phyloP scores from a whole-genome alignment of 805 yeast genomes.

The Candida palmyrensis region DNA sequence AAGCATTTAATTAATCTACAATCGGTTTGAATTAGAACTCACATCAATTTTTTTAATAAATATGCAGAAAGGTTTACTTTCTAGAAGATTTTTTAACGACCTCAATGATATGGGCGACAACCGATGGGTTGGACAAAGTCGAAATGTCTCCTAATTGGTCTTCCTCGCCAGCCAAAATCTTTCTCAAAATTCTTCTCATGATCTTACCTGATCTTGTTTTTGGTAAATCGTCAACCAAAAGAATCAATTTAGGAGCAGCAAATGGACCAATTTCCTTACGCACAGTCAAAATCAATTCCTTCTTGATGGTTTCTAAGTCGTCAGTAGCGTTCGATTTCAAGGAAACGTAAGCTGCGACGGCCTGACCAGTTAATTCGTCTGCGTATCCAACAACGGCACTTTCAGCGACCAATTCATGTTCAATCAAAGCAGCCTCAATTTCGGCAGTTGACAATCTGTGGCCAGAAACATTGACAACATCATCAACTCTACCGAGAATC shows the following conservation, averaged over 20 bases:
- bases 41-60: neutral
- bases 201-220: constrained; percentile 98
- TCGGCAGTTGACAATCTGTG: constrained; percentile 98
- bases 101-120: constrained; percentile 70
- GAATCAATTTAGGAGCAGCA: constrained; percentile 90
- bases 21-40: neutral
- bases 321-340: constrained; percentile 48
- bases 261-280: constrained; percentile 90
- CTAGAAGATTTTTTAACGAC: constrained; percentile 43
- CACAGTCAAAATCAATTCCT: constrained; percentile 79
- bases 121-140: constrained; percentile 81
- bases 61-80: neutral
- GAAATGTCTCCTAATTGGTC: constrained; percentile 90
- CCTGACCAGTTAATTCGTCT: constrained; percentile 97
- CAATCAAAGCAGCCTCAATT: constrained; percentile 86
- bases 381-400: constrained; percentile 95
- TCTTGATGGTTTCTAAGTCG: constrained; percentile 54
- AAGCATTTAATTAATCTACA: neutral
- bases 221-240: constrained; percentile 87
- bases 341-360: constrained; percentile 91
- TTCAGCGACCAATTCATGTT: constrained; percentile 79
- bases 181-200: constrained; percentile 96
- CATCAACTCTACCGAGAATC: constrained; percentile 98
- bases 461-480: constrained; percentile 96
- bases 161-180: constrained; percentile 86